Base-by-base conservation (phyloP, 306 rosid genomes). In the Echinosophora koreensis region DNA sequence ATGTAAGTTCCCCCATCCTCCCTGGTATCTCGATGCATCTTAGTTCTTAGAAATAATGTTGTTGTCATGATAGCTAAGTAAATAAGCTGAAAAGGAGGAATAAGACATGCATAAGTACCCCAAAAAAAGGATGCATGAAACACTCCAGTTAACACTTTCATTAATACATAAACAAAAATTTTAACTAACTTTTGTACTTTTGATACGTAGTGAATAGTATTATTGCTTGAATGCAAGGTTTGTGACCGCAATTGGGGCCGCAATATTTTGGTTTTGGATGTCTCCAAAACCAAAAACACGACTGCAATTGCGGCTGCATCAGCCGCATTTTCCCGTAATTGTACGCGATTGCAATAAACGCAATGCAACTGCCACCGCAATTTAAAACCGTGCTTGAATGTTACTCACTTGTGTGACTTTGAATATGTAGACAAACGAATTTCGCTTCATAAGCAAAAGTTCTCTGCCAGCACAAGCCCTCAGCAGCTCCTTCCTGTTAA, bases 371-470 rank as follows among this genome's bases (percentile, higher is more conserved):
- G 22, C 22, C 0, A 1, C 22, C 22, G 1, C 22, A 22, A 22
- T 22, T 22, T 22, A 22, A 22, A 22, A 22, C 1, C 22, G 22
- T 18, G 35, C 30, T 62, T 22, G 67, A 74, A 71, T 75, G 14
- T n/a, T 70, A 69, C 97, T 89, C 74, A 94, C 98, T 55, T 84
- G 87, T 60, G 86, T 67, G 35, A 58, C 66, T 86, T 90, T 92
- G 90, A 94, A 94, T 73, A 92, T 77, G 85, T 88, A 84, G 37
- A 89, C 91, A 82, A 92, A 92, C 10, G 91, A 87, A 83, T 92
- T 94, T 87, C 97, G 80, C 85, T 89, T 94, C 96, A 94, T 94
- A 39, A 94, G 97, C 83, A 94, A 81, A 78, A 84, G 72, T 60
- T 92, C 98, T 86, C 98, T 84, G 71, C 89, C 73, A 51, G 88